phyloP scores from a whole-genome alignment of 441 rosid species.

The Francoa sonchifolia region DNA sequence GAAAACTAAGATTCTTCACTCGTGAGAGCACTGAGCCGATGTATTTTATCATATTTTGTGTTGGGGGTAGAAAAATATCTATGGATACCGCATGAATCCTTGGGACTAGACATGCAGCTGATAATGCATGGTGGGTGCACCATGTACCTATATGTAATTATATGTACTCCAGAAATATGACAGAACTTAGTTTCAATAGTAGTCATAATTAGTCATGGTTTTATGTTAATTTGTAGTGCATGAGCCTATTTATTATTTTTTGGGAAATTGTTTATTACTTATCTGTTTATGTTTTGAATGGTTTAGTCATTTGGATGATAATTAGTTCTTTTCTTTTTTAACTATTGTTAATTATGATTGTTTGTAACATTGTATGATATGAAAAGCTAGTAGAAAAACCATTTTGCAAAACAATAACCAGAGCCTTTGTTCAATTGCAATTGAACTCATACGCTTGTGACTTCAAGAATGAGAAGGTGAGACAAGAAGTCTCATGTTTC shows the following conservation, averaged over 20 bases:
- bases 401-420: conserved; percentile 4
- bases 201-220: too few species aligned
- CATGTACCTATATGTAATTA: background rate
- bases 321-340: background rate
- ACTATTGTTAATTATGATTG: background rate
- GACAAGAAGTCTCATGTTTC: conserved; percentile 4
- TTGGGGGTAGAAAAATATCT: background rate
- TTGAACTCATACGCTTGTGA: conserved; percentile 9
- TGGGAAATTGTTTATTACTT: too few species aligned
- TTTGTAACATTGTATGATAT: background rate
- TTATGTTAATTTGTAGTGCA: too few species aligned
- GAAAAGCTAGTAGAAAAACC: conserved; percentile 6
- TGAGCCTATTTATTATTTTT: too few species aligned
- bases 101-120: background rate
- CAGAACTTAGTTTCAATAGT: too few species aligned
- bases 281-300: too few species aligned
- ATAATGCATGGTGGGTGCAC: background rate
- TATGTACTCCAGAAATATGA: background rate
- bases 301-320: background rate
- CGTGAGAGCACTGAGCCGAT: conserved; percentile 5
- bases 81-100: background rate
- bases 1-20: background rate
- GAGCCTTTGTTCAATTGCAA: background rate
- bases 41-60: background rate
- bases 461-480: conserved; percentile 4